Evolutionary conservation across 306 rosid genomes (phyloP).

Genomic region (Casuarina glauca): DNA sequence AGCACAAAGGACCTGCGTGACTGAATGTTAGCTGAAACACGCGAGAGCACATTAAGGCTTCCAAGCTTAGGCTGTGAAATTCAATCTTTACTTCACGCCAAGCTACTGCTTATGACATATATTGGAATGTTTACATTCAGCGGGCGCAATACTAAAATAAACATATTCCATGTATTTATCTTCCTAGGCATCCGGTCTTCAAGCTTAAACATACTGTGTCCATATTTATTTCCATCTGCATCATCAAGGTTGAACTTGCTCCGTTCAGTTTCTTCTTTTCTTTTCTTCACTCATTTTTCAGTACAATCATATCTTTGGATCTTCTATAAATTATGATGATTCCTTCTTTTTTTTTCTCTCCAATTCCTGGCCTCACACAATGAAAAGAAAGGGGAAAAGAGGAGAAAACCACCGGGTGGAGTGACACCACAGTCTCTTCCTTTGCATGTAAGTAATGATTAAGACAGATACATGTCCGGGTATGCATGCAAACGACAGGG

Average conservation of each 20-base stretch:
- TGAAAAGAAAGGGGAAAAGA: neutral
- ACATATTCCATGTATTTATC: slow-evolving; percentile 1
- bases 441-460: neutral
- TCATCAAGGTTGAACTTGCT: neutral
- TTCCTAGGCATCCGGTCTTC: neutral
- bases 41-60: neutral
- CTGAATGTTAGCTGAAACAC: neutral
- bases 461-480: neutral
- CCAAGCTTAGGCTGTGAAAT: neutral
- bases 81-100: neutral
- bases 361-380: neutral
- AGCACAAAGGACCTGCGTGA: slow-evolving; percentile 1
- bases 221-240: neutral
- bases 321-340: neutral
- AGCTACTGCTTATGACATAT: neutral
- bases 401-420: neutral
- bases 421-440: neutral
- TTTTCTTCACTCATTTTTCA: neutral
- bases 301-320: neutral
- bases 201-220: neutral
- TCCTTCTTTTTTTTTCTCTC: neutral
- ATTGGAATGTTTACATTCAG: neutral
- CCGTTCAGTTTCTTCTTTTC: neutral
- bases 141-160: neutral
- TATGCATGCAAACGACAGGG: too few relatives aligned